Percentiles rank a stretch among this genome's conserved stretches.
Conservation (phyloP, 2,329 filamentous ascomycete species). For the Scytalidium sp. region DNA sequence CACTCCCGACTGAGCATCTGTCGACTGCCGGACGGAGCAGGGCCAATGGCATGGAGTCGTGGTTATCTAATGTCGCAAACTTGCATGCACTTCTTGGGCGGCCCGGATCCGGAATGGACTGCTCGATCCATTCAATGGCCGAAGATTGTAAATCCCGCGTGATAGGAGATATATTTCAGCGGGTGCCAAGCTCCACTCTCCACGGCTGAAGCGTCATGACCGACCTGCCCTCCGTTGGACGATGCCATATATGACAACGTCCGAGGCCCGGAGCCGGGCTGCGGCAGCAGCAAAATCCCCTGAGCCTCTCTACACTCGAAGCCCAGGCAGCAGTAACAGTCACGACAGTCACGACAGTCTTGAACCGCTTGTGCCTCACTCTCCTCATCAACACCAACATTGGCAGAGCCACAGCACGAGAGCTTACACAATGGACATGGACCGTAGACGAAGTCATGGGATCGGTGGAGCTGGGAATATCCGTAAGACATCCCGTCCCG, state of each 20-base stretch:
- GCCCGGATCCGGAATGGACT: no score
- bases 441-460: conserved; percentile 24
- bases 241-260: not conserved
- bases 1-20: no score
- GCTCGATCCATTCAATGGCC: no score
- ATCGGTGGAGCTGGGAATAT: conserved; percentile 30
- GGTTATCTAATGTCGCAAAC: not conserved
- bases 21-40: no score
- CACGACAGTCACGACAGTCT: not conserved
- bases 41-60: not conserved
- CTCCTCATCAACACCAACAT: not conserved
- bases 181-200: no score
- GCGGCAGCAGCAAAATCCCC: not conserved
- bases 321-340: not conserved
- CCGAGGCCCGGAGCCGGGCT: not conserved
- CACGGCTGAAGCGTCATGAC: no score
- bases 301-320: no score
- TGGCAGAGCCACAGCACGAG: not conserved
- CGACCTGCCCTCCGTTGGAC: no score
- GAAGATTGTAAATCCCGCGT: no score
- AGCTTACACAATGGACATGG: conserved; percentile 4
- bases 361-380: not conserved
- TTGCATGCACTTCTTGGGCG: not conserved
- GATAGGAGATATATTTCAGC: no score
- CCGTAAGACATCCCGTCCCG: no score